These are phyloP conservation scores for Mrakia gelida DNA, from an alignment of 768 basidiomycete species.

Conservation along the genomic window DNA sequence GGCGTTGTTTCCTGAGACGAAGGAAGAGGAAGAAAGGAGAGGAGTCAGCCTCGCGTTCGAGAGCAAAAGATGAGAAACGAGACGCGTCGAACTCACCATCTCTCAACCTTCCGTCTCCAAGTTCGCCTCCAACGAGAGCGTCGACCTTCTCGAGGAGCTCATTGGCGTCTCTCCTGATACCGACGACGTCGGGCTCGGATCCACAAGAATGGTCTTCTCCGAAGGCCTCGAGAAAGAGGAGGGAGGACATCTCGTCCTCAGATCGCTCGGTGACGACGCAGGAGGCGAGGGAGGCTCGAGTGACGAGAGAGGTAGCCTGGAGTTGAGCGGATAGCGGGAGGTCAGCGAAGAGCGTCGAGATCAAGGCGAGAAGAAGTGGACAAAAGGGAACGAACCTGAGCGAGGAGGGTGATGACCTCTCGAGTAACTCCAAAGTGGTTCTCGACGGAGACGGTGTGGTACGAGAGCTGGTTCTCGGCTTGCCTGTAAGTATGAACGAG, in stretches of 20 bases:
- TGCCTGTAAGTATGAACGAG: constrained; percentile 32
- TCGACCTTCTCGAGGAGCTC: constrained; percentile 39
- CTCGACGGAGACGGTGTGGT: constrained; percentile 49
- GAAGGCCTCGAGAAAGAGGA: constrained; percentile 33
- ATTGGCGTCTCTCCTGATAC: constrained; percentile 28
- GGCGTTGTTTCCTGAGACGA: not conserved
- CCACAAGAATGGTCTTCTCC: constrained; percentile 29
- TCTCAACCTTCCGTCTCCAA: not conserved
- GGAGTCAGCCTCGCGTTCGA: not conserved
- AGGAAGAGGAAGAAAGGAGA: not conserved
- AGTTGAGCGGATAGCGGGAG: not conserved
- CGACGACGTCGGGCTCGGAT: constrained; percentile 24
- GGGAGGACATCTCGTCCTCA: constrained; percentile 25
- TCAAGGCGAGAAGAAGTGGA: not conserved
- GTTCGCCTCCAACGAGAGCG: constrained; percentile 23
- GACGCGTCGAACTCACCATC: constrained; percentile 14
- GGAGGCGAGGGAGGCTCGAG: constrained; percentile 25
- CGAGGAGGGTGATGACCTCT: constrained; percentile 40
- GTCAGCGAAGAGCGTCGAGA: constrained; percentile 22
- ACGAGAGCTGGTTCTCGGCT: constrained; percentile 43
- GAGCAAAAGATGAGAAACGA: not conserved
- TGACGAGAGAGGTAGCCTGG: constrained; percentile 20
- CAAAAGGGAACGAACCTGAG: constrained; percentile 37
- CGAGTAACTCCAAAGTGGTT: constrained; percentile 50
- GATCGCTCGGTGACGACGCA: constrained; percentile 22